A percentile compares a stretch with the other conserved stretches of the same genome.
phyloP scores from a whole-genome alignment of 2,329 filamentous ascomycete species.

The Fusarium pseudograminearum region DNA sequence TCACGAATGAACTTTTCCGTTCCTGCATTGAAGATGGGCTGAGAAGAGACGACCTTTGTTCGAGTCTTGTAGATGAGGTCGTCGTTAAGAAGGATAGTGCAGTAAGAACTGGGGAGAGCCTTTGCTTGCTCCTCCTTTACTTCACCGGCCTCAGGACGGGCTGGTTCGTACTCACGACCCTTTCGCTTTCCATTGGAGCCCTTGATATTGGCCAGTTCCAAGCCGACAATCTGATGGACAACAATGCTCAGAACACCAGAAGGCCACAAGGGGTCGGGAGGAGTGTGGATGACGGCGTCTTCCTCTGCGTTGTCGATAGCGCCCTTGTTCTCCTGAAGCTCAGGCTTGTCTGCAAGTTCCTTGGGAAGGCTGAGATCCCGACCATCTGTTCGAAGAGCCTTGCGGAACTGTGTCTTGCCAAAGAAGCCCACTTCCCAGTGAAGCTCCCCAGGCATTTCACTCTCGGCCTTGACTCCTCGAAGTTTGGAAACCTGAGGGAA shows the following conservation, averaged over 20 bases:
- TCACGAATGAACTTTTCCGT: slow-evolving; percentile 94
- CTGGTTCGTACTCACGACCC: slow-evolving; percentile 89
- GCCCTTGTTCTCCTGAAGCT: slow-evolving; percentile 88
- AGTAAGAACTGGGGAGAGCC: slow-evolving; percentile 89
- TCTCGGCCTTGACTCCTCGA: slow-evolving; percentile 83
- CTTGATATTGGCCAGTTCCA: slow-evolving; percentile 92
- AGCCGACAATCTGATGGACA: slow-evolving; percentile 93
- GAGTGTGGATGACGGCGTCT: slow-evolving; percentile 88
- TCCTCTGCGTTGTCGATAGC: slow-evolving; percentile 76
- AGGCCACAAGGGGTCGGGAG: slow-evolving; percentile 96
- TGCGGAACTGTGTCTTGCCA: slow-evolving; percentile 87
- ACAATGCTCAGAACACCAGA: slow-evolving; percentile 88
- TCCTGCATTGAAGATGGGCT: slow-evolving; percentile 97
- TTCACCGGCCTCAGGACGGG: slow-evolving; percentile 83
- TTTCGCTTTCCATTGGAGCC: slow-evolving; percentile 85
- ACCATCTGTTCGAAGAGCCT: slow-evolving; percentile 86
- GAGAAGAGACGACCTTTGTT: slow-evolving; percentile 91
- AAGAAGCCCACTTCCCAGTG: slow-evolving; percentile 98
- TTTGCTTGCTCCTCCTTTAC: slow-evolving; percentile 85
- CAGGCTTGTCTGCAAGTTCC: slow-evolving; percentile 77
- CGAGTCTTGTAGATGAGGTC: slow-evolving; percentile 93
- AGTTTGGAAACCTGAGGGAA: slow-evolving; percentile 89
- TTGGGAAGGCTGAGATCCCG: slow-evolving; percentile 82
- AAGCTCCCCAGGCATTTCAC: slow-evolving; percentile 90
- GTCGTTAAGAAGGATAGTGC: slow-evolving; percentile 91